phyloP scores from a whole-genome alignment of 2,329 filamentous ascomycete species.

The Pestalotiopsis sp. region DNA sequence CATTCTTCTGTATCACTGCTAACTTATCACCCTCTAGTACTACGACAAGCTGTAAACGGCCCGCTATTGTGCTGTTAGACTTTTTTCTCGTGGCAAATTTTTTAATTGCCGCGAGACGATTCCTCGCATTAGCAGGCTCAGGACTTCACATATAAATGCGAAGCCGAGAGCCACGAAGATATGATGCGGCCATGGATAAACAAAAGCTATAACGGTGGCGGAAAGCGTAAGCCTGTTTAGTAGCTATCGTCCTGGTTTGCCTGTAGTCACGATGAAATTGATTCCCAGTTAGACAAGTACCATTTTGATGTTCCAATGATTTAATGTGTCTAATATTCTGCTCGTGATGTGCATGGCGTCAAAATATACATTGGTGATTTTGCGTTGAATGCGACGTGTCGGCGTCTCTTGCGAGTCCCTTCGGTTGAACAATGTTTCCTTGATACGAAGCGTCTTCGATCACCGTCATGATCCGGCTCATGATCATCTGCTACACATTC shows the following conservation, averaged over 20 bases:
- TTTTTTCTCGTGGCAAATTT: slow-evolving; percentile 44
- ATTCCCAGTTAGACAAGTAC: slow-evolving; percentile 24
- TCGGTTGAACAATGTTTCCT: too few relatives aligned
- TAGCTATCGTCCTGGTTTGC: slow-evolving; percentile 29
- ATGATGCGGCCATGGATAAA: slow-evolving; percentile 32
- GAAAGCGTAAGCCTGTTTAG: slow-evolving; percentile 23
- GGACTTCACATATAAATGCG: slow-evolving; percentile 24
- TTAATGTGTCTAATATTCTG: neutral
- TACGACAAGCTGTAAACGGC: slow-evolving; percentile 94
- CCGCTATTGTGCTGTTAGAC: slow-evolving; percentile 47
- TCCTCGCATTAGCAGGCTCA: slow-evolving; percentile 28
- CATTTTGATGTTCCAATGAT: neutral
- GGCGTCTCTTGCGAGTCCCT: too few relatives aligned
- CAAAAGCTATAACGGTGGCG: slow-evolving; percentile 31
- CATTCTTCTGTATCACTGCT: slow-evolving; percentile 25
- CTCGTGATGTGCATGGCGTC: too few relatives aligned
- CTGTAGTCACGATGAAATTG: slow-evolving; percentile 32
- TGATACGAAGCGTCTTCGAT: too few relatives aligned
- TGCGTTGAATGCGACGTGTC: too few relatives aligned
- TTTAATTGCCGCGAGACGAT: slow-evolving; percentile 43
- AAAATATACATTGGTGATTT: too few relatives aligned
- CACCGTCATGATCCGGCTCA: too few relatives aligned
- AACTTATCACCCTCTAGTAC: slow-evolving; percentile 67
- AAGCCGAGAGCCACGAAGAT: slow-evolving; percentile 26
- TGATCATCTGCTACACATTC: too few relatives aligned